phyloP scores from a whole-genome alignment of 495 filamentous ascomycete genomes.

The Trichodelitschia bisporula region DNA sequence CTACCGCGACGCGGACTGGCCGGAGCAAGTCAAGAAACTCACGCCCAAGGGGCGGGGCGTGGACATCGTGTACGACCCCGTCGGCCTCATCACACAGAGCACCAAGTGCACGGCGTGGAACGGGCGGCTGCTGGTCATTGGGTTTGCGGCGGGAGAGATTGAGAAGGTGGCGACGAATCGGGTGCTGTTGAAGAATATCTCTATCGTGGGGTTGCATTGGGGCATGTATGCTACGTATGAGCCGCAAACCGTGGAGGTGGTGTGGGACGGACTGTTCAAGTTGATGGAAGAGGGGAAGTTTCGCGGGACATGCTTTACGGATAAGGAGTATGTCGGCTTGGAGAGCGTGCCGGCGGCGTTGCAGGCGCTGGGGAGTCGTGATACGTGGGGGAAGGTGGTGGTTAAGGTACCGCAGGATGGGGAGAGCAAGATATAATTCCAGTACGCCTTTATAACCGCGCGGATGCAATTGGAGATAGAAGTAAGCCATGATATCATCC shows the following conservation, averaged over 20 bases:
- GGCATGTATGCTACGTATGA: constrained; percentile 57
- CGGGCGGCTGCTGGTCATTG: constrained; percentile 63
- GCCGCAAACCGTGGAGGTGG: constrained; percentile 37
- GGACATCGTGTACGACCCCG: constrained; percentile 78
- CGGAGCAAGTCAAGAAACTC: constrained; percentile 50
- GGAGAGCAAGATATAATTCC: constrained; percentile 25
- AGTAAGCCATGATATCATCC: too few relatives aligned
- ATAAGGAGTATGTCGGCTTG: constrained; percentile 58
- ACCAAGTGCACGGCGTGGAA: constrained; percentile 86
- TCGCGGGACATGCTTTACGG: constrained; percentile 54
- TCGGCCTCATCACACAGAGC: constrained; percentile 60
- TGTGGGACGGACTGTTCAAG: constrained; percentile 64
- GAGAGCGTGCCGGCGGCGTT: constrained; percentile 58
- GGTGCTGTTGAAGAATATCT: constrained; percentile 84
- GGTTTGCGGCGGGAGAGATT: constrained; percentile 71
- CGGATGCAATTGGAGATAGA: too few relatives aligned
- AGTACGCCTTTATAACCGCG: too few relatives aligned
- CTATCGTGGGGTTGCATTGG: constrained; percentile 77
- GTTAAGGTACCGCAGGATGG: constrained; percentile 57
- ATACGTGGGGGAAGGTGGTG: constrained; percentile 92
- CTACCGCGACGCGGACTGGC: constrained; percentile 49
- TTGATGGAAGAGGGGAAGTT: constrained; percentile 61
- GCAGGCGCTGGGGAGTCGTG: constrained; percentile 47
- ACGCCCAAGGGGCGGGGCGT: constrained; percentile 49
- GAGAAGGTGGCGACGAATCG: constrained; percentile 85